Conservation (phyloP, 805 yeast species). For the Nematodospora valgi region DNA sequence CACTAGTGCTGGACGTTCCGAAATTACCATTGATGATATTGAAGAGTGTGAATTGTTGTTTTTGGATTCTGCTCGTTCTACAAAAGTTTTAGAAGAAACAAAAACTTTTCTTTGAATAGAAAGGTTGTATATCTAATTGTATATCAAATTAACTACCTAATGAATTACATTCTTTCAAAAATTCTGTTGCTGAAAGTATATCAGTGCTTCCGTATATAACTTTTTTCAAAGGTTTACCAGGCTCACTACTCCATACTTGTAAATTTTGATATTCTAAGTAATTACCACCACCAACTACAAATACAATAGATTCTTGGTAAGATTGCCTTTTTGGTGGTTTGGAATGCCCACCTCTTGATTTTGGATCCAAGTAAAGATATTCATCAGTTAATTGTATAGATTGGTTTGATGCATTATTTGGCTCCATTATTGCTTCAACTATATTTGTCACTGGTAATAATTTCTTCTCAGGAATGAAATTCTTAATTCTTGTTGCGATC, state of each 20-base stretch:
- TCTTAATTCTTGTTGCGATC: conserved; percentile 82
- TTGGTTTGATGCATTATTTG: conserved; percentile 56
- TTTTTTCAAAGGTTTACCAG: conserved; percentile 37
- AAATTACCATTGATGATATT: conserved; percentile 65
- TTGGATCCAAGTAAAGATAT: conserved; percentile 87
- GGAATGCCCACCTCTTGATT: conserved; percentile 84
- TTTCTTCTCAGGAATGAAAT: conserved; percentile 81
- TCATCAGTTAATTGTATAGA: conserved; percentile 80
- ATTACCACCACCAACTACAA: conserved; percentile 96
- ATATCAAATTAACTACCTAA: conserved; percentile 33
- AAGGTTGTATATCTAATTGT: not conserved
- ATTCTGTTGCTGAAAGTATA: conserved; percentile 65
- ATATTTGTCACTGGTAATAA: conserved; percentile 86
- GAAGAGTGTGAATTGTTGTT: conserved; percentile 82
- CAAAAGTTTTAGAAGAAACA: conserved; percentile 57
- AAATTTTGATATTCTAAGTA: conserved; percentile 91
- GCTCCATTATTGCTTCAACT: conserved; percentile 90
- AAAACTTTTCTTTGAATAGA: conserved; percentile 32
- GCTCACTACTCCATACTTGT: conserved; percentile 71
- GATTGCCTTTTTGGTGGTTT: conserved; percentile 82
- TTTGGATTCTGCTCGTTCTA: conserved; percentile 81
- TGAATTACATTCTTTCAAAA: conserved; percentile 60
- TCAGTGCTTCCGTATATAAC: conserved; percentile 88
- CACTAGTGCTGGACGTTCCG: conserved; percentile 65
- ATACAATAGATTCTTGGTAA: conserved; percentile 79